A percentile compares a stretch with the other conserved stretches of the same genome.
phyloP scores from a whole-genome alignment of 2,329 filamentous ascomycete genomes.

The Leptosphaerulina australis region DNA sequence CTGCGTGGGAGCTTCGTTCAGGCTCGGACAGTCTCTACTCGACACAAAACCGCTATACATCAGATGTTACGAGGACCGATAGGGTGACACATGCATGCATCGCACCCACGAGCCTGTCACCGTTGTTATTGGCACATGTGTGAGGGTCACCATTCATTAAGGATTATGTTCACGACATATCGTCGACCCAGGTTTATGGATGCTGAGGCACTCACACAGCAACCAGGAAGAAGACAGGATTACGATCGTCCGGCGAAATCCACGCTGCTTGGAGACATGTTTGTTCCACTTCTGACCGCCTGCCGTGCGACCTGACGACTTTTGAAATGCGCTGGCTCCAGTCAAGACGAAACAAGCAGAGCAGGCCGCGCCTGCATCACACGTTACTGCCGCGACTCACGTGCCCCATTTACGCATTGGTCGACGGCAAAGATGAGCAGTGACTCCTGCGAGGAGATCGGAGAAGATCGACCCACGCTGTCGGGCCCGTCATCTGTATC shows the following conservation, averaged over 20 bases:
- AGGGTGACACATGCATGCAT: conserved; percentile 8
- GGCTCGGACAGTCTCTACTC: conserved; percentile 1
- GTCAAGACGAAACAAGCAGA: conserved; percentile 29
- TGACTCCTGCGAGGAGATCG: conserved; percentile 28
- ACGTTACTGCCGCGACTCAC: conserved; percentile 23
- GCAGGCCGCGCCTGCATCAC: conserved; percentile 23
- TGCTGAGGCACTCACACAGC: conserved; percentile 11
- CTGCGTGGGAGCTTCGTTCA: conserved; percentile 2
- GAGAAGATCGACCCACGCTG: conserved; percentile 30
- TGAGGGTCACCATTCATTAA: conserved; percentile 5
- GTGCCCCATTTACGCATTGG: conserved; percentile 18
- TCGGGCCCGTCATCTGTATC: conserved; percentile 26
- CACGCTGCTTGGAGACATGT: conserved; percentile 13
- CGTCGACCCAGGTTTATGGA: conserved; percentile 22
- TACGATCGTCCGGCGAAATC: conserved; percentile 14
- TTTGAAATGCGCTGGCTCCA: conserved; percentile 42
- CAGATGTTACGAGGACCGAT: conserved; percentile 2
- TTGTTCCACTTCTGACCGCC: conserved; percentile 18
- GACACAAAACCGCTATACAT: neutral
- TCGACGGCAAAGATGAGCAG: conserved; percentile 20
- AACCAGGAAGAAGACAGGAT: conserved; percentile 13
- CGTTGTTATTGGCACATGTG: neutral
- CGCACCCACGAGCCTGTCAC: conserved; percentile 9
- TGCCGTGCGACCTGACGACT: conserved; percentile 31
- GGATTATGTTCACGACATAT: conserved; percentile 7